phyloP scores from a whole-genome alignment of 2,329 filamentous ascomycete genomes.

The Cladophialophora yegresii region DNA sequence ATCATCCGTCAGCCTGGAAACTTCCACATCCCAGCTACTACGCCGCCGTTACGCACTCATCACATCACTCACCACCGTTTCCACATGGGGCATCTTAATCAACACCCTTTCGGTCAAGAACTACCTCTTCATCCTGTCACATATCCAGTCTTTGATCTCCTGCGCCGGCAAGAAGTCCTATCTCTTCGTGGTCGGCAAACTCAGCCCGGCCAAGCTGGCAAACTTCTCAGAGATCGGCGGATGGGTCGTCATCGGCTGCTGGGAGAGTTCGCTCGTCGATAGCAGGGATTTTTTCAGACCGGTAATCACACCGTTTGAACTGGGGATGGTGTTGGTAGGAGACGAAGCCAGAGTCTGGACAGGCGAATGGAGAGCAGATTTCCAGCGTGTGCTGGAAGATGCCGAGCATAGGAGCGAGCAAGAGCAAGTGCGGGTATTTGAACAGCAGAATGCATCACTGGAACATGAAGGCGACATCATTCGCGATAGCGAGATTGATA shows the following conservation, averaged over 20 bases:
- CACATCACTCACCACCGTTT: conserved; percentile 74
- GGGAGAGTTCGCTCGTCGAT: conserved; percentile 92
- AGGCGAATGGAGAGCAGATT: conserved; percentile 84
- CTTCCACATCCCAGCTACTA: conserved; percentile 61
- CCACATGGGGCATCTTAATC: conserved; percentile 90
- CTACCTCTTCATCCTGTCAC: conserved; percentile 77
- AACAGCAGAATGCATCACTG: conserved; percentile 15
- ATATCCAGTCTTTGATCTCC: conserved; percentile 71
- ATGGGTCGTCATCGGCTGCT: conserved; percentile 97
- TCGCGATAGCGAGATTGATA: conserved; percentile 36
- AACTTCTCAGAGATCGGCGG: conserved; percentile 95
- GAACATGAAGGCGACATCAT: conserved; percentile 38
- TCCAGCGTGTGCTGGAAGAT: conserved; percentile 64
- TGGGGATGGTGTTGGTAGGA: conserved; percentile 72
- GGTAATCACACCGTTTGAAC: conserved; percentile 92
- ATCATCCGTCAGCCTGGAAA: conserved; percentile 45
- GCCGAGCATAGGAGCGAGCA: conserved; percentile 19
- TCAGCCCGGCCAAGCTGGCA: conserved; percentile 92
- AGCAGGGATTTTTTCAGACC: conserved; percentile 85
- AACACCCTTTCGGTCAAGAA: conserved; percentile 93
- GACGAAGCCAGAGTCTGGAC: conserved; percentile 82
- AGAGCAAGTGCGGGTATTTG: background rate
- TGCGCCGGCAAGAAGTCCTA: conserved; percentile 91
- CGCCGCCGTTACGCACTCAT: conserved; percentile 86
- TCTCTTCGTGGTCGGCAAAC: conserved; percentile 92